Conservation (phyloP, 345 rosid species). For the Gossypium sturtianum region DNA sequence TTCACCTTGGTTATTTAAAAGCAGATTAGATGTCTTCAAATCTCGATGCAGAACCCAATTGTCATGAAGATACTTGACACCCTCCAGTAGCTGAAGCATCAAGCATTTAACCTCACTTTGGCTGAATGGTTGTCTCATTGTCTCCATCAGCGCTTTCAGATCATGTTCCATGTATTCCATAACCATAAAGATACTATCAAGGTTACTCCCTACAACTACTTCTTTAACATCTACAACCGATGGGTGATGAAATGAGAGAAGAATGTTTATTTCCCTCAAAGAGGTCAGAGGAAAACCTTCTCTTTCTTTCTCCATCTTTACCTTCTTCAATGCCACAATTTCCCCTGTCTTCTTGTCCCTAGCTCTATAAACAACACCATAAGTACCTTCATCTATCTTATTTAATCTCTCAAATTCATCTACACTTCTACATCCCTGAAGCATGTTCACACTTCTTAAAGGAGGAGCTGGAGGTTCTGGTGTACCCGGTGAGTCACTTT, state of each 20-base stretch:
- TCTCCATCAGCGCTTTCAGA: conserved; percentile 89
- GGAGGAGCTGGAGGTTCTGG: conserved; percentile 60
- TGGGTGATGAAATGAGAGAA: conserved; percentile 93
- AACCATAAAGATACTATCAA: conserved; percentile 96
- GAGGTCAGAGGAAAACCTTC: conserved; percentile 98
- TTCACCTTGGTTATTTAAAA: conserved; percentile 91
- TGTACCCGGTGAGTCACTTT: conserved; percentile 36
- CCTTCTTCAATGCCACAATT: conserved; percentile 96
- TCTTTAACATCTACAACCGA: conserved; percentile 97
- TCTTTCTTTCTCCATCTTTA: conserved; percentile 99
- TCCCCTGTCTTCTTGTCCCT: conserved; percentile 88
- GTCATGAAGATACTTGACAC: conserved; percentile 94
- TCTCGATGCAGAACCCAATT: conserved; percentile 99
- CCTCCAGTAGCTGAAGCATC: conserved; percentile 93
- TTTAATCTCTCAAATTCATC: conserved; percentile 97
- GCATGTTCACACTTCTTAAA: conserved; percentile 88
- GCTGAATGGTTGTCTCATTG: conserved; percentile 97
- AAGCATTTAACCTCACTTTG: conserved; percentile 99
- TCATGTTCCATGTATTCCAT: conserved; percentile 99
- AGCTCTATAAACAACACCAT: conserved; percentile 98
- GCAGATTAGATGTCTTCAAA: conserved; percentile 91
- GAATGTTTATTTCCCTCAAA: conserved; percentile 90
- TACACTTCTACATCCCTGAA: conserved; percentile 94
- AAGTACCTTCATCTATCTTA: conserved; percentile 98
- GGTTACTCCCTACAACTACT: conserved; percentile 93